These are phyloP conservation scores for Erodium moschatum DNA, from an alignment of 441 rosid genomes.

Conservation along the genomic window DNA sequence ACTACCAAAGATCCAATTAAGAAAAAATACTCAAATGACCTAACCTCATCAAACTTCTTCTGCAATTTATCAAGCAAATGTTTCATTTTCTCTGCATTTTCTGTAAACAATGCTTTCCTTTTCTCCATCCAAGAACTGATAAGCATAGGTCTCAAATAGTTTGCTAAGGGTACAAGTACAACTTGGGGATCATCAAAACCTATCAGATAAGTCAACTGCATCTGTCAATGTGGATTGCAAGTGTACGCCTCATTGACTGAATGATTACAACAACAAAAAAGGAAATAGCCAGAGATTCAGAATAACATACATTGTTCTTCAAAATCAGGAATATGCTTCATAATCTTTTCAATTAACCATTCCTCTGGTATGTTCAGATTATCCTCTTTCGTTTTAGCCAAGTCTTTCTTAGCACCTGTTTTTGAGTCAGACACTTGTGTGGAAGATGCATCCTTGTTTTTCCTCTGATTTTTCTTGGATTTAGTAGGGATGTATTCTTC, in stretches of 20 bases:
- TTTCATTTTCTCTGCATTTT: slow-evolving; percentile 74
- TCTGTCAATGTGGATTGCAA: slow-evolving; percentile 18
- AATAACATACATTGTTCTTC: slow-evolving; percentile 52
- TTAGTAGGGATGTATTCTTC: slow-evolving; percentile 54
- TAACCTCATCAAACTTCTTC: slow-evolving; percentile 88
- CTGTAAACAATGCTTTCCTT: slow-evolving; percentile 72
- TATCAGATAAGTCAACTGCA: slow-evolving; percentile 30
- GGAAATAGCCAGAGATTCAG: slow-evolving; percentile 6
- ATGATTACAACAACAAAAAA: slow-evolving; percentile 13
- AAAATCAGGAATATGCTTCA: slow-evolving; percentile 53
- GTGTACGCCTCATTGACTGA: slow-evolving; percentile 10
- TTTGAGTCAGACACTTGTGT: slow-evolving; percentile 45
- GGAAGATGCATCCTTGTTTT: slow-evolving; percentile 59
- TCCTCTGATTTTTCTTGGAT: slow-evolving; percentile 81
- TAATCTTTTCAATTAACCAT: slow-evolving; percentile 69
- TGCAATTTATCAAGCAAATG: slow-evolving; percentile 71
- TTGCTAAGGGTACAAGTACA: slow-evolving; percentile 53
- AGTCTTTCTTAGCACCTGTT: slow-evolving; percentile 60
- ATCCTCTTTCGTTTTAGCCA: slow-evolving; percentile 44
- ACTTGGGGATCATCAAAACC: slow-evolving; percentile 56
- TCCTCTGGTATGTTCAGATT: slow-evolving; percentile 52
- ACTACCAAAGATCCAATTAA: not conserved
- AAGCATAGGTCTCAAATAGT: slow-evolving; percentile 73
- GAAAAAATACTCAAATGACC: slow-evolving; percentile 16
- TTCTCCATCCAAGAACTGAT: slow-evolving; percentile 64